Conservation (phyloP, 129 eudicot genomes). For the Gnaphalium uliginosum region DNA sequence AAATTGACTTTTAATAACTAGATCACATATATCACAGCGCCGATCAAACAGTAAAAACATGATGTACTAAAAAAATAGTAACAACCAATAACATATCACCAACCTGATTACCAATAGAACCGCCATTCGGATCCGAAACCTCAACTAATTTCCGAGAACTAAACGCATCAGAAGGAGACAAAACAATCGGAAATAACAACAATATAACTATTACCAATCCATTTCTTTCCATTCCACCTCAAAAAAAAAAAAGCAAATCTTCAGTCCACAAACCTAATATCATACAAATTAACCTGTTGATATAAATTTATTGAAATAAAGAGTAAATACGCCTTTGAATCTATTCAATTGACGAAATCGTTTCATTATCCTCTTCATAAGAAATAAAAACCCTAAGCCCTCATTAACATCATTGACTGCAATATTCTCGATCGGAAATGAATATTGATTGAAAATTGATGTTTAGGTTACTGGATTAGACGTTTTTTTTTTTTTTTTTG, state of each 20-base stretch:
- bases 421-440: not conserved
- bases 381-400: not conserved
- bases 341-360: constrained; percentile 19
- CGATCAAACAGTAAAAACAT: constrained; percentile 14
- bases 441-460: not conserved
- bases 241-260: constrained; percentile 10
- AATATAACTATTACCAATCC: constrained; percentile 25
- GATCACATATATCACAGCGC: constrained; percentile 11
- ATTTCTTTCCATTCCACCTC: constrained; percentile 34
- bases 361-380: not conserved
- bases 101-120: constrained; percentile 29
- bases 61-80: not conserved
- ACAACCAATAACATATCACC: not conserved
- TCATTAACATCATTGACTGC: not conserved
- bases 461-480: not conserved
- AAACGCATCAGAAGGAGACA: constrained; percentile 18
- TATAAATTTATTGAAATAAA: not conserved
- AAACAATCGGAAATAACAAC: constrained; percentile 12
- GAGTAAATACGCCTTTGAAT: not conserved
- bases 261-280: constrained; percentile 25
- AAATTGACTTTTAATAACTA: constrained; percentile 1
- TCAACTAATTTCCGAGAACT: constrained; percentile 20
- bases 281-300: constrained; percentile 17
- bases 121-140: constrained; percentile 16
- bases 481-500: not conserved